Evolutionary conservation across 768 basidiomycete genomes (phyloP).

Genomic region (Russula sp.): DNA sequence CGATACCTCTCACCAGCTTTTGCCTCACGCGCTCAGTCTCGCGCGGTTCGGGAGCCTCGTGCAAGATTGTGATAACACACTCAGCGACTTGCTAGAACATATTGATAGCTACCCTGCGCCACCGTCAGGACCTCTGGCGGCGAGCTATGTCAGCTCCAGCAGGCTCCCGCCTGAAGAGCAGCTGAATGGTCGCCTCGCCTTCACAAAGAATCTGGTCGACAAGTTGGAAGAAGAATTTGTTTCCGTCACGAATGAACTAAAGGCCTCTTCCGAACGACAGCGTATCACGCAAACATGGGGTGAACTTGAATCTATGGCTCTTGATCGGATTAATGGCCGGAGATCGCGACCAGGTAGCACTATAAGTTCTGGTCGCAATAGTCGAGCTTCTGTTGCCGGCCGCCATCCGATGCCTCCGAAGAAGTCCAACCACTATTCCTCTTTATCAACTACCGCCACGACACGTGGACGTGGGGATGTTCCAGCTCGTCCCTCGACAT

Average conservation of each 20-base stretch:
- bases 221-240: slow-evolving; percentile 40
- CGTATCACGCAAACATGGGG: slow-evolving; percentile 76
- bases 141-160: slow-evolving; percentile 40
- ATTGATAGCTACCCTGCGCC: slow-evolving; percentile 74
- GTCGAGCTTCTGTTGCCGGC: slow-evolving; percentile 40
- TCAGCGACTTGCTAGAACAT: slow-evolving; percentile 82
- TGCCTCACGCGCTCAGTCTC: slow-evolving; percentile 50
- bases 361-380: slow-evolving; percentile 58
- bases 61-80: slow-evolving; percentile 58
- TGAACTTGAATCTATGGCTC: slow-evolving; percentile 77
- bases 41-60: slow-evolving; percentile 46
- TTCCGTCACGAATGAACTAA: slow-evolving; percentile 48
- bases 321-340: slow-evolving; percentile 54
- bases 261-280: slow-evolving; percentile 52
- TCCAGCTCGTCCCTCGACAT: slow-evolving; percentile 40
- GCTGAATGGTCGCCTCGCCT: slow-evolving; percentile 52
- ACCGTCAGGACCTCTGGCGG: slow-evolving; percentile 47
- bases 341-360: slow-evolving; percentile 63
- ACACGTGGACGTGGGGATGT: slow-evolving; percentile 31
- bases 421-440: slow-evolving; percentile 36
- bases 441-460: slow-evolving; percentile 35
- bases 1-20: slow-evolving; percentile 41
- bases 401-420: slow-evolving; percentile 24
- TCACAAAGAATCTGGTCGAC: slow-evolving; percentile 51
- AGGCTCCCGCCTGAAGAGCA: slow-evolving; percentile 59